These are phyloP conservation scores for Magnolia kwangsiensis DNA, from an alignment of 164 flowering plant species.

Conservation along the genomic window DNA sequence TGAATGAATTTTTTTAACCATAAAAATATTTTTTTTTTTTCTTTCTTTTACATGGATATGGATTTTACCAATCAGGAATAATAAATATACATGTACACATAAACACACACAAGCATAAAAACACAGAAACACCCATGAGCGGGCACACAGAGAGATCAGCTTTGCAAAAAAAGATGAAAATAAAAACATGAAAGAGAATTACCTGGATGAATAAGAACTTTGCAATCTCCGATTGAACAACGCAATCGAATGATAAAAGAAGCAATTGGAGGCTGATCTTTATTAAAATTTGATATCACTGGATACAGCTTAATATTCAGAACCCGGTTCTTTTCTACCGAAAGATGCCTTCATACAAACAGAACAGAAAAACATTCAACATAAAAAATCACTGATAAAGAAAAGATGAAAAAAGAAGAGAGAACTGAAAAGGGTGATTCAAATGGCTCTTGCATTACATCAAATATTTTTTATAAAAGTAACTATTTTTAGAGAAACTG, in stretches of 20 bases:
- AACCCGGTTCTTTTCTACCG: constrained; percentile 71
- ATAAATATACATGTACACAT: too few species aligned
- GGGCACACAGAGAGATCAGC: neutral
- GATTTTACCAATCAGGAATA: too few species aligned
- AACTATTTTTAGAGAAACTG: neutral
- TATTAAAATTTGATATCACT: constrained; percentile 60
- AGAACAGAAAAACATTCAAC: neutral
- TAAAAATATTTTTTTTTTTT: too few species aligned
- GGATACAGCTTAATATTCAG: constrained; percentile 69
- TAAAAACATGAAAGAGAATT: neutral
- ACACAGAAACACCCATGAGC: too few species aligned
- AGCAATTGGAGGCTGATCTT: constrained; percentile 88
- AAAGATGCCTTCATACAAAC: constrained; percentile 58
- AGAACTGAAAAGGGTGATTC: too few species aligned
- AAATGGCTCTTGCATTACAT: neutral
- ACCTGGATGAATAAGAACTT: constrained; percentile 76
- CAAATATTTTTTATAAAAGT: neutral
- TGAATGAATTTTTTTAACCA: too few species aligned
- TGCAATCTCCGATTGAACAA: constrained; percentile 57
- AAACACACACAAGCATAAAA: too few species aligned
- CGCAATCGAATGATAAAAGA: constrained; percentile 68
- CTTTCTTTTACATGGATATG: too few species aligned
- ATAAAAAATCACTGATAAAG: neutral
- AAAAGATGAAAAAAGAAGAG: neutral
- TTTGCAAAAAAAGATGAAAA: too few species aligned